phyloP scores from a whole-genome alignment of 345 rosid species.

The Aquilaria yunnanensis region DNA sequence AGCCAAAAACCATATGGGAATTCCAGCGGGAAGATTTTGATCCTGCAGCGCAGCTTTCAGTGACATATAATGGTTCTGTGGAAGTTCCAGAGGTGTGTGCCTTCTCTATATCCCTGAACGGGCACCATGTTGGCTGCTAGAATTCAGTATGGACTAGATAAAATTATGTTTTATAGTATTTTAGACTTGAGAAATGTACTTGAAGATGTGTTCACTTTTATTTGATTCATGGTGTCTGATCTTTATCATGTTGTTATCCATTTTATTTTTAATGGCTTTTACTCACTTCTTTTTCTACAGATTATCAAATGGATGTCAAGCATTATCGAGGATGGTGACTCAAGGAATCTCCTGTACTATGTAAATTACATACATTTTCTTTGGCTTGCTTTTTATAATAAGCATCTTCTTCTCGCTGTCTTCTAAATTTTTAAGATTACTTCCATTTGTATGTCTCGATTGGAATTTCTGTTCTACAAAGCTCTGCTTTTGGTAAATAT shows the following conservation, averaged over 20 bases:
- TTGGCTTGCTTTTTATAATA: background rate
- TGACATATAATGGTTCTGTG: slow-evolving; percentile 66
- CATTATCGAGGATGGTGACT: slow-evolving; percentile 83
- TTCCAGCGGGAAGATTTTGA: slow-evolving; percentile 53
- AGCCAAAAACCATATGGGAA: slow-evolving; percentile 49
- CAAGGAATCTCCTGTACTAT: slow-evolving; percentile 69
- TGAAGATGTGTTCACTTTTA: too few relatives aligned
- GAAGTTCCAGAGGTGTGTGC: slow-evolving; percentile 60
- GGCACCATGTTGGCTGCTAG: background rate
- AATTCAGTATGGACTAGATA: background rate
- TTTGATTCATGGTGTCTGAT: too few relatives aligned
- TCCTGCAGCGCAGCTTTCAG: slow-evolving; percentile 89
- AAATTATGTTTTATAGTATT: too few relatives aligned
- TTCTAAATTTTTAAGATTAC: background rate
- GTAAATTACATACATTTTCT: slow-evolving; percentile 34
- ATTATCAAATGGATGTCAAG: slow-evolving; percentile 69
- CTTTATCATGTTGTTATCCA: too few relatives aligned
- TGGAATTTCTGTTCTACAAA: too few relatives aligned
- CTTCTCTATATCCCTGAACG: background rate
- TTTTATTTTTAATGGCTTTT: too few relatives aligned
- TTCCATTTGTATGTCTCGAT: too few relatives aligned
- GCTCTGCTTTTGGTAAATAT: too few relatives aligned
- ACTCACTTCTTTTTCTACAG: slow-evolving; percentile 30
- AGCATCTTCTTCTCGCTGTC: background rate
- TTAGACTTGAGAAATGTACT: too few relatives aligned